Percentiles rank a stretch among this genome's conserved stretches.
phyloP scores from a whole-genome alignment of 2,329 filamentous ascomycete species.

The Cladophialophora immunda region DNA sequence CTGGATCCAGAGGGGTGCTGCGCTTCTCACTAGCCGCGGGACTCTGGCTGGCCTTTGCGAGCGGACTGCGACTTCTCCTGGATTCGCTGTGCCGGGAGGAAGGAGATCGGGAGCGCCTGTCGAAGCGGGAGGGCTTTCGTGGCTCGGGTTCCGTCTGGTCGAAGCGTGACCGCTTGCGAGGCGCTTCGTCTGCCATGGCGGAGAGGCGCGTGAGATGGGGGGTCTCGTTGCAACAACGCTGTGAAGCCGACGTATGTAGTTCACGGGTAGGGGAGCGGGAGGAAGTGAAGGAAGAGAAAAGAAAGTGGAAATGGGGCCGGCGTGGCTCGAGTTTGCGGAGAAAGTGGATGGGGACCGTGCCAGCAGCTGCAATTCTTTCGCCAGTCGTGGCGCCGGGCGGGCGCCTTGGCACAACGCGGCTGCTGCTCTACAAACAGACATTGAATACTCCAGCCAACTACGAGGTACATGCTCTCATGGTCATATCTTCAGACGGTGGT shows the following conservation, averaged over 20 bases:
- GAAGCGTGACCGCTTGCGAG: slow-evolving; percentile 84
- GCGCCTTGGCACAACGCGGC: slow-evolving; percentile 1
- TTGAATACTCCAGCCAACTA: no score
- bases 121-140: slow-evolving; percentile 80
- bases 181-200: slow-evolving; percentile 41
- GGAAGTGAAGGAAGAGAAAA: not conserved
- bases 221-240: not conserved
- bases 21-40: slow-evolving; percentile 53
- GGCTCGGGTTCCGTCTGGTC: slow-evolving; percentile 88
- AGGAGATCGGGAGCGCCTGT: slow-evolving; percentile 89
- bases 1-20: slow-evolving; percentile 70
- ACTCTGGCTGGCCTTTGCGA: slow-evolving; percentile 63
- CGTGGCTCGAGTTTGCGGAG: slow-evolving; percentile 2
- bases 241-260: not conserved
- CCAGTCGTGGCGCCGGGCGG: no score
- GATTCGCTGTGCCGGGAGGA: slow-evolving; percentile 71
- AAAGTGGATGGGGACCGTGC: not conserved
- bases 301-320: not conserved
- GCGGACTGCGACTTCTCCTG: slow-evolving; percentile 81
- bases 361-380: no score
- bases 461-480: no score
- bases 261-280: not conserved
- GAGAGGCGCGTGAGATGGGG: not conserved
- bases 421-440: no score
- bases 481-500: not conserved